Conservation (phyloP, 2,329 filamentous ascomycete genomes). For the Orbilia quercus region DNA sequence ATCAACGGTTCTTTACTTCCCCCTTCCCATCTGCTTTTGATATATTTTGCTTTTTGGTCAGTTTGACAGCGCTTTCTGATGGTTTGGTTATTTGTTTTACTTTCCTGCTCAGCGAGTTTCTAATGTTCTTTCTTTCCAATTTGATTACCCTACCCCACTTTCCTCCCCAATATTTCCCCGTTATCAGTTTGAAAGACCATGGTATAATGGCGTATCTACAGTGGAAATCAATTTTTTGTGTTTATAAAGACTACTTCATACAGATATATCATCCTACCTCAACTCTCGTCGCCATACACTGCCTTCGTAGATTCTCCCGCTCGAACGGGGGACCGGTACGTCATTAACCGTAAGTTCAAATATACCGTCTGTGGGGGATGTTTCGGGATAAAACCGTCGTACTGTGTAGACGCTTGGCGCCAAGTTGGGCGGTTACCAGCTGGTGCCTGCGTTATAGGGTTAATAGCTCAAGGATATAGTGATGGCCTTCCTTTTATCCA, state of each 20-base stretch:
- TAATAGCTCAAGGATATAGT: constrained; percentile 18
- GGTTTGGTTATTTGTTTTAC: background rate
- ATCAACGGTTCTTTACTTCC: background rate
- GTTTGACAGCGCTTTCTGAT: constrained; percentile 8
- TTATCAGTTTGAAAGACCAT: constrained; percentile 51
- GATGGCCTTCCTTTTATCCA: constrained; percentile 34
- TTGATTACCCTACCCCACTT: background rate
- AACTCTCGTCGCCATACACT: no score
- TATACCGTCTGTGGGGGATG: background rate
- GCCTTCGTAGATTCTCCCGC: no score
- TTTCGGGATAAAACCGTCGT: no score
- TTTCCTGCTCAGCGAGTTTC: constrained; percentile 25
- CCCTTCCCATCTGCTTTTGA: constrained; percentile 1
- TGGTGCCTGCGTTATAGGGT: constrained; percentile 32
- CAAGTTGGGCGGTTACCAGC: constrained; percentile 20
- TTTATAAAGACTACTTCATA: constrained; percentile 44
- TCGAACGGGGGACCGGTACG: background rate
- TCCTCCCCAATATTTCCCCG: background rate
- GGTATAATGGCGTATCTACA: constrained; percentile 54
- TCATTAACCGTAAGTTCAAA: background rate
- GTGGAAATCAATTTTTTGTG: constrained; percentile 33
- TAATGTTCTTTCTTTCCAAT: background rate
- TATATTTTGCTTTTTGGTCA: constrained; percentile 1
- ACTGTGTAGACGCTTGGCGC: constrained; percentile 48
- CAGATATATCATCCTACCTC: constrained; percentile 4